Evolutionary conservation across 225 moss, liverwort and hornwort genomes (phyloP), one percentile per base, ranked within the genome.

Genomic region (Sphagnum tenellum): DNA sequence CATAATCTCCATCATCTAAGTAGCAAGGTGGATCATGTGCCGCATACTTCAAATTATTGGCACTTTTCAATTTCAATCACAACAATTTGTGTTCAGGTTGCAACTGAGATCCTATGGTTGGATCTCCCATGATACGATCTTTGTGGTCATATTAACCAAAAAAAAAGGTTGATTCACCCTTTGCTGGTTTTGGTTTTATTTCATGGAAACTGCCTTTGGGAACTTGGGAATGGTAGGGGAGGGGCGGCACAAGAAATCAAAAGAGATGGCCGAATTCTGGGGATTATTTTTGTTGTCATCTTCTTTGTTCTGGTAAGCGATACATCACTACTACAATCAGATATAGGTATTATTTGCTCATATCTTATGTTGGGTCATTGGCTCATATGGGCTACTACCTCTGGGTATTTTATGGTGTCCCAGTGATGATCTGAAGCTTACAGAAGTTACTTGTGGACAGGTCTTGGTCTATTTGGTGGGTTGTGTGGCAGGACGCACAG

Each of bases 161-260:
- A 52, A 9, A 52, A 29, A 0, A 29, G 29, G 29, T 29, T 29
- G 29, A 29, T 29, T 29, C 29, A 29, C 29, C 29, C 1, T 29
- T 29, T 29, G 29, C 29, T 29, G 29, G 29, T 29, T 29, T 29
- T 29, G 29, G 29, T 29, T 52, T 9, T 52, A 6, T 52, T 52
- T 52, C 9, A 5, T 52, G 52, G 1, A 52, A 52, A 5, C 7
- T 52, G 29, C 29, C 29, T n/a, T 56, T 57, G 56, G 62, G 11
- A 44, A 62, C 9, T 14, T 12, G 49, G 50, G 64, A 49, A 9
- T 55, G 46, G 48, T 73, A 84, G 78, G 64, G 84, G 80, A 61
- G 84, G 67, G 67, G 80, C 80, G 58, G 84, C 84, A 49, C 73
- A 84, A 73, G 53, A 73, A 3, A 45, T 81, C 0, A 80, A 71